Evolutionary conservation across 2,329 filamentous ascomycete species (phyloP).

Genomic region (Pyricularia sp.): DNA sequence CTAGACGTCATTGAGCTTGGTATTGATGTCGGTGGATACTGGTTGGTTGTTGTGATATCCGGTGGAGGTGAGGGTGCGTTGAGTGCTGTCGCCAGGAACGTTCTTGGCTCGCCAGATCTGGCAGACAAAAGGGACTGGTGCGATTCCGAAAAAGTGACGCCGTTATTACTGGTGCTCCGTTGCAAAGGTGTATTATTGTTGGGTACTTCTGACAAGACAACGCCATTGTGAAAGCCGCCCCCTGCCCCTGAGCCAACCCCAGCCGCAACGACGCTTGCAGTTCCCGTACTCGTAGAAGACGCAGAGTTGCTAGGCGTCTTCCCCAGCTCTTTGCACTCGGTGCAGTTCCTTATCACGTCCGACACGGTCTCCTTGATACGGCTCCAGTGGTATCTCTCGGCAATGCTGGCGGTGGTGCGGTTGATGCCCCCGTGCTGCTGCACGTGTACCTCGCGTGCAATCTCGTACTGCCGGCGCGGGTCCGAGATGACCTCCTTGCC

Average conservation of each 20-base stretch:
- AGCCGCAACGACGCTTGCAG: neutral
- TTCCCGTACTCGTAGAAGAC: constrained; percentile 7
- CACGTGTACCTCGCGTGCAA: constrained; percentile 69
- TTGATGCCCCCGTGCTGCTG: constrained; percentile 86
- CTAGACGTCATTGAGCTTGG: neutral
- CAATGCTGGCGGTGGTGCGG: constrained; percentile 91
- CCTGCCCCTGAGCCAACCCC: neutral
- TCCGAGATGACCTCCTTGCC: constrained; percentile 96
- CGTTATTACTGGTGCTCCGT: neutral
- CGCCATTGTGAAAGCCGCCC: neutral
- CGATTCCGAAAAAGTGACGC: constrained; percentile 3
- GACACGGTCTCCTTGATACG: constrained; percentile 96
- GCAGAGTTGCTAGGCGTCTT: constrained; percentile 33
- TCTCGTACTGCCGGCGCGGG: constrained; percentile 81
- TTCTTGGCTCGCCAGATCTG: neutral
- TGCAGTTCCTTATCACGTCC: constrained; percentile 85
- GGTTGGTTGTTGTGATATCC: neutral
- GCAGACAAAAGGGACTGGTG: neutral
- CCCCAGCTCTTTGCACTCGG: constrained; percentile 74
- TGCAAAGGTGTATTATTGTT: constrained; percentile 1
- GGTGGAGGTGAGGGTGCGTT: neutral
- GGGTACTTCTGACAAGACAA: constrained; percentile 1
- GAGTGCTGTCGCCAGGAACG: constrained; percentile 2
- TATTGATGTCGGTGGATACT: neutral
- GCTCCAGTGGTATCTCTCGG: constrained; percentile 94